These are phyloP conservation scores for Herpetomonas samuelpessoai DNA, from an alignment of 208 protist species.

Conservation along the genomic window DNA sequence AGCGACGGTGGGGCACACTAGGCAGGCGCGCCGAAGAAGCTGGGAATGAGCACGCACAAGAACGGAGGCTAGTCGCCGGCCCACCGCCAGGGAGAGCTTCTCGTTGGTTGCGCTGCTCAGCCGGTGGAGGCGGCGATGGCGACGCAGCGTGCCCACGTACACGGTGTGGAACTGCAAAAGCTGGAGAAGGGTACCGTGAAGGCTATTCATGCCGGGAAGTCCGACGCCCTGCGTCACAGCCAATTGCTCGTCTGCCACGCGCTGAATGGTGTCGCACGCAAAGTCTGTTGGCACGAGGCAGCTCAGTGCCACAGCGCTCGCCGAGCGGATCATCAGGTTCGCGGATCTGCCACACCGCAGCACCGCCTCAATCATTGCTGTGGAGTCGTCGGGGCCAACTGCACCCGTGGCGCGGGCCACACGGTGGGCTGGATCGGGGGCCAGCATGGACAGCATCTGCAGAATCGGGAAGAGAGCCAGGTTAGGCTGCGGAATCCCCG, in stretches of 20 bases:
- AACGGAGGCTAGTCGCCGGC: constrained; percentile 3
- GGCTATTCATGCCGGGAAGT: constrained; percentile 28
- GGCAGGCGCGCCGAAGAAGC: constrained; percentile 18
- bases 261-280: constrained; percentile 2
- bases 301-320: constrained; percentile 68
- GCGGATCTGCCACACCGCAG: constrained; percentile 39
- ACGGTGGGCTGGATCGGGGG: constrained; percentile 65
- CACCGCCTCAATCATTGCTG: constrained; percentile 55
- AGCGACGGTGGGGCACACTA: constrained; percentile 53
- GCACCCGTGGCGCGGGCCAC: constrained; percentile 5
- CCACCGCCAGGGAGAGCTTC: constrained; percentile 13
- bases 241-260: constrained; percentile 6
- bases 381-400: constrained; percentile 16
- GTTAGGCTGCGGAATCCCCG: constrained; percentile 10
- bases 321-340: constrained; percentile 80
- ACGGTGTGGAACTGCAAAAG: constrained; percentile 68
- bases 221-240: neutral
- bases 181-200: constrained; percentile 83
- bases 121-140: constrained; percentile 22
- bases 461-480: constrained; percentile 84
- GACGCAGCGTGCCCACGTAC: constrained; percentile 70
- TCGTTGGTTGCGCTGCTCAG: constrained; percentile 30
- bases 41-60: neutral
- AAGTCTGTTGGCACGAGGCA: constrained; percentile 58
- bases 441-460: constrained; percentile 90